These are phyloP conservation scores for Spongiforma sp. DNA, from an alignment of 1,284 basidiomycete genomes.

Conservation along the genomic window DNA sequence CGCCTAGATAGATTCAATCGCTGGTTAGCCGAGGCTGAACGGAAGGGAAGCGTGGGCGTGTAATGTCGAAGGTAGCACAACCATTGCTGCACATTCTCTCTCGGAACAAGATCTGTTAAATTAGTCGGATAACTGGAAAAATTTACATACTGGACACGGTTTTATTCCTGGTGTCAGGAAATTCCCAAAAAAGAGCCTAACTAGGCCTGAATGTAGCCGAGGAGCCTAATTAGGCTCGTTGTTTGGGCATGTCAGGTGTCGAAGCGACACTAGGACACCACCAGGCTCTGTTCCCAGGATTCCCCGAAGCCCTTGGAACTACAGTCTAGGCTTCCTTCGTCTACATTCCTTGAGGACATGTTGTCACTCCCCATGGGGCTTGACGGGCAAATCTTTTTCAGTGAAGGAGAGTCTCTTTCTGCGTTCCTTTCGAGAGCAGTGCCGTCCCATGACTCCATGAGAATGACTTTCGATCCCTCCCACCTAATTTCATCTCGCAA, in stretches of 20 bases:
- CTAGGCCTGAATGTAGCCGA: too few relatives aligned
- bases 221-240: too few relatives aligned
- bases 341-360: constrained; percentile 49
- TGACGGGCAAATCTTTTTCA: constrained; percentile 38
- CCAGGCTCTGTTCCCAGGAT: too few relatives aligned
- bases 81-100: constrained; percentile 91
- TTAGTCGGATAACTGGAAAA: too few relatives aligned
- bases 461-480: constrained; percentile 27
- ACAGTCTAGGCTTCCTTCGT: constrained; percentile 41
- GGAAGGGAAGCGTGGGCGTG: constrained; percentile 94
- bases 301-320: constrained; percentile 43
- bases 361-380: constrained; percentile 54
- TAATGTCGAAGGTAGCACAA: constrained; percentile 89
- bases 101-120: constrained; percentile 93
- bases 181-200: too few relatives aligned
- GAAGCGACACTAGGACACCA: too few relatives aligned
- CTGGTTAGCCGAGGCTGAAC: constrained; percentile 84
- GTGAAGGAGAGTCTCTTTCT: constrained; percentile 17
- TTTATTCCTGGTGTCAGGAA: too few relatives aligned
- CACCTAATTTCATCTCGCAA: constrained; percentile 31
- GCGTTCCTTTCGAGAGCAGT: constrained; percentile 28
- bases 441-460: constrained; percentile 25
- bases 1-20: constrained; percentile 78
- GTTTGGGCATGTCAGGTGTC: too few relatives aligned
- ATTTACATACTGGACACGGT: too few relatives aligned